phyloP scores from a whole-genome alignment of 495 filamentous ascomycete genomes.

The Hypoxylon subgilvum region DNA sequence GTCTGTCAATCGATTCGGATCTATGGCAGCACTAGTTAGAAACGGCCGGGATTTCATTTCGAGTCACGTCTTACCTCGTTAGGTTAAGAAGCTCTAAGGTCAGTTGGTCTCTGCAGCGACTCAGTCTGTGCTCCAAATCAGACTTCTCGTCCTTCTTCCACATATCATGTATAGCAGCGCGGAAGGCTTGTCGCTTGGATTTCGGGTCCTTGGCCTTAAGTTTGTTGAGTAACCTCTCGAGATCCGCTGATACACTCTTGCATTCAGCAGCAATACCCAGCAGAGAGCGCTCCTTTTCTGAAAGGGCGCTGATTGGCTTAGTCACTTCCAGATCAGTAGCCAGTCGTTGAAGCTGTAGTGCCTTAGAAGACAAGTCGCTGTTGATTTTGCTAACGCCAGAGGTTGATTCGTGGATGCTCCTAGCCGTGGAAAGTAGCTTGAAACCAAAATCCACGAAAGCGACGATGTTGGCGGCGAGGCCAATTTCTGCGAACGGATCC shows the following conservation, averaged over 20 bases:
- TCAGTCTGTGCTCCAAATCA: conserved; percentile 32
- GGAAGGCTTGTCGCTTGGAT: conserved; percentile 25
- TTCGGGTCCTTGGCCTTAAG: conserved; percentile 34
- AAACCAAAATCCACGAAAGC: conserved; percentile 49
- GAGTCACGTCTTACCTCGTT: conserved; percentile 16
- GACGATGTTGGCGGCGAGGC: conserved; percentile 46
- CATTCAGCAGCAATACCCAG: conserved; percentile 30
- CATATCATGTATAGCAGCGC: conserved; percentile 28
- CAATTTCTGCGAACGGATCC: conserved; percentile 50
- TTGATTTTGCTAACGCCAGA: conserved; percentile 36
- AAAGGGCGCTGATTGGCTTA: background rate
- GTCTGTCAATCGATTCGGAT: conserved; percentile 11
- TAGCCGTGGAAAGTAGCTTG: conserved; percentile 35
- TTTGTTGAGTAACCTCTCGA: conserved; percentile 30
- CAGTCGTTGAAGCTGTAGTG: conserved; percentile 17
- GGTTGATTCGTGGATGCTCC: conserved; percentile 39
- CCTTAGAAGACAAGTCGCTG: conserved; percentile 25
- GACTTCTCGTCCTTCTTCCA: conserved; percentile 26
- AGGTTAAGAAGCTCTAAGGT: conserved; percentile 23
- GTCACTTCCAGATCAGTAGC: conserved; percentile 3
- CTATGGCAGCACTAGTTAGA: conserved; percentile 1
- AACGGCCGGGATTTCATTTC: background rate
- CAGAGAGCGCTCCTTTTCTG: conserved; percentile 38
- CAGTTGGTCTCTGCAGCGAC: conserved; percentile 29
- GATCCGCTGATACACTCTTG: conserved; percentile 16